phyloP scores from a whole-genome alignment of 768 basidiomycete genomes.

The Cyclocybe aegerita region DNA sequence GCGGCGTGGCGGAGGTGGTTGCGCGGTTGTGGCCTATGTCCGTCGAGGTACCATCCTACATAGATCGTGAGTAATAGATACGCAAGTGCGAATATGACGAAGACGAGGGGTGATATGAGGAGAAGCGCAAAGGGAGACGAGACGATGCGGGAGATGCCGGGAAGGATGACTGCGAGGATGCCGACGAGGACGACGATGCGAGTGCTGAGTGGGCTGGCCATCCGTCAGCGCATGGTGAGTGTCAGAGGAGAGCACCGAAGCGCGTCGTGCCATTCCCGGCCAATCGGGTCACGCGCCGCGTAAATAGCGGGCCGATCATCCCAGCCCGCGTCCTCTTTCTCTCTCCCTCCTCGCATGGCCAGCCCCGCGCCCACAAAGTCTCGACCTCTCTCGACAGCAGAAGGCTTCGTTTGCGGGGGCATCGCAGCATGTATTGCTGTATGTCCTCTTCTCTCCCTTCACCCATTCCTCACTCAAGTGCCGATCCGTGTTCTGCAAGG shows the following conservation, averaged over 20 bases:
- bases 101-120: slow-evolving; percentile 60
- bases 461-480: slow-evolving; percentile 2
- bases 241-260: not conserved
- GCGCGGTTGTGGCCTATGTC: slow-evolving; percentile 26
- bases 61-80: slow-evolving; percentile 56
- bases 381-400: slow-evolving; percentile 57
- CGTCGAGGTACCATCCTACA: slow-evolving; percentile 60
- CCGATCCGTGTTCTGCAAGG: slow-evolving; percentile 39
- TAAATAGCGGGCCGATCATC: slow-evolving; percentile 8
- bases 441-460: slow-evolving; percentile 23
- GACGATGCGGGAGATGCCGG: slow-evolving; percentile 50
- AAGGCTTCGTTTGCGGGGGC: slow-evolving; percentile 88
- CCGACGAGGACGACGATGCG: slow-evolving; percentile 57
- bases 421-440: slow-evolving; percentile 92
- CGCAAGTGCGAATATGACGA: slow-evolving; percentile 45
- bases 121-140: slow-evolving; percentile 68
- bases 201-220: slow-evolving; percentile 43
- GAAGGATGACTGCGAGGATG: slow-evolving; percentile 55
- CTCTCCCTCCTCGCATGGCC: slow-evolving; percentile 12
- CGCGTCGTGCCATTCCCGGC: slow-evolving; percentile 1
- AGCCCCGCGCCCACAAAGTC: slow-evolving; percentile 13
- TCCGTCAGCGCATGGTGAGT: slow-evolving; percentile 2
- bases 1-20: slow-evolving; percentile 55
- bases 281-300: not conserved
- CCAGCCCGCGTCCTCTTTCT: not conserved